These are phyloP conservation scores for Penicillium pancosmium DNA, from an alignment of 495 filamentous ascomycete genomes.

Conservation along the genomic window DNA sequence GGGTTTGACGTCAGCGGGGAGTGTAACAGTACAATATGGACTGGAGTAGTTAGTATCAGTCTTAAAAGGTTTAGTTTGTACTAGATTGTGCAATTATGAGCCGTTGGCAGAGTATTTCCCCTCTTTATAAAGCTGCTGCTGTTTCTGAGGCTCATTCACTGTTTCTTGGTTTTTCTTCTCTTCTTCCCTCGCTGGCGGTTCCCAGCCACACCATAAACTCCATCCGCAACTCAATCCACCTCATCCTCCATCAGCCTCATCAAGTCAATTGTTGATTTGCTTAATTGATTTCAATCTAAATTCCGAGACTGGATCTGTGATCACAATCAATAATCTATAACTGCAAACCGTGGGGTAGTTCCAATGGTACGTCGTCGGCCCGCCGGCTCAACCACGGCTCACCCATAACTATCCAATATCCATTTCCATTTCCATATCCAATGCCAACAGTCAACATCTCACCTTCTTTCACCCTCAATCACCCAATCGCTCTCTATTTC, in stretches of 20 bases:
- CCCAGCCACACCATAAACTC: neutral
- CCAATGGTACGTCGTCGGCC: constrained; percentile 4
- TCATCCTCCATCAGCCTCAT: neutral
- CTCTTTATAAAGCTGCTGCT: neutral
- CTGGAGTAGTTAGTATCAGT: neutral
- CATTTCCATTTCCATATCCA: neutral
- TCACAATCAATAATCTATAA: neutral
- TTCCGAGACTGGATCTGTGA: neutral
- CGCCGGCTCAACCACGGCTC: constrained; percentile 4
- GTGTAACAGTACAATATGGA: neutral
- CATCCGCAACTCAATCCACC: neutral
- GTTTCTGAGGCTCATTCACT: neutral
- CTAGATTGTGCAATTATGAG: neutral
- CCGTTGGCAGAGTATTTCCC: neutral
- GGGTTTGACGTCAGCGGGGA: constrained; percentile 6
- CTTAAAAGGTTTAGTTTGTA: neutral
- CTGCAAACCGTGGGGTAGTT: neutral
- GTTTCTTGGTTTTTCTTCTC: neutral
- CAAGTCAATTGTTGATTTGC: too few species aligned
- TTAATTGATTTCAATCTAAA: too few species aligned
- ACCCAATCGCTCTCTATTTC: too few species aligned
- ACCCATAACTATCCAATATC: neutral
- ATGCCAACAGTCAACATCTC: neutral
- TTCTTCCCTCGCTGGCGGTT: neutral
- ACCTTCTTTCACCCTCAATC: too few species aligned